Conservation (phyloP, 2,329 filamentous ascomycete species). For the Daldinia sp. region DNA sequence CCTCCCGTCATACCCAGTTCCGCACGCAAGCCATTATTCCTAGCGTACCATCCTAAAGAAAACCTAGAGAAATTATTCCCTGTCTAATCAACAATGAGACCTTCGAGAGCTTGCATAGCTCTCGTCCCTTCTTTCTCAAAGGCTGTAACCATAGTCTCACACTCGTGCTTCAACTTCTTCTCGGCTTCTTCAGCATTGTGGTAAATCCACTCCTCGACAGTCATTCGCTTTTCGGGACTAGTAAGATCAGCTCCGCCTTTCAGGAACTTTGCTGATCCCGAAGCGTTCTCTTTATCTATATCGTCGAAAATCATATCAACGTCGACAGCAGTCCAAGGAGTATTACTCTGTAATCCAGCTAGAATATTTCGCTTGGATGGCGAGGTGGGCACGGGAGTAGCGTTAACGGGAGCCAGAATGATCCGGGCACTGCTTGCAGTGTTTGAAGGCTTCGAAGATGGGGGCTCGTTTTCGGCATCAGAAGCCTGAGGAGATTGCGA, state of each 20-base stretch:
- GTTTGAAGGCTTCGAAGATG: slow-evolving; percentile 71
- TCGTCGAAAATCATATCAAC: slow-evolving; percentile 77
- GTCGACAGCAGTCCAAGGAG: slow-evolving; percentile 79
- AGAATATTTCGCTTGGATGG: slow-evolving; percentile 73
- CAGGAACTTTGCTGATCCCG: slow-evolving; percentile 57
- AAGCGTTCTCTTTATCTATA: slow-evolving; percentile 65
- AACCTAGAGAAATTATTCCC: slow-evolving; percentile 52
- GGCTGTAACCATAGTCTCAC: slow-evolving; percentile 81
- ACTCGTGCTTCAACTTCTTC: slow-evolving; percentile 80
- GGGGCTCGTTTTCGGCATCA: slow-evolving; percentile 83
- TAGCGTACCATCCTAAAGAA: background rate
- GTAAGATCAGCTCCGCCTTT: slow-evolving; percentile 72
- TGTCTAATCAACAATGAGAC: slow-evolving; percentile 63
- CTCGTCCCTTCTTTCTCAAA: slow-evolving; percentile 87
- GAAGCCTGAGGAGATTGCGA: slow-evolving; percentile 80
- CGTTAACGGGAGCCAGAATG: slow-evolving; percentile 60
- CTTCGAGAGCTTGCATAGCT: slow-evolving; percentile 83
- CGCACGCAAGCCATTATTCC: slow-evolving; percentile 5
- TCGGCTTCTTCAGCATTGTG: slow-evolving; percentile 85
- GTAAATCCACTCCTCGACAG: slow-evolving; percentile 91
- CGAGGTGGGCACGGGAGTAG: slow-evolving; percentile 65
- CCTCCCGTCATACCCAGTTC: slow-evolving; percentile 6
- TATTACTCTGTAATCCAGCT: slow-evolving; percentile 66
- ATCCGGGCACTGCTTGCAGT: slow-evolving; percentile 61
- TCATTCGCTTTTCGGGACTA: slow-evolving; percentile 87